Base-by-base conservation (phyloP, 2,329 filamentous ascomycete genomes). In the Fusarium equiseti region DNA sequence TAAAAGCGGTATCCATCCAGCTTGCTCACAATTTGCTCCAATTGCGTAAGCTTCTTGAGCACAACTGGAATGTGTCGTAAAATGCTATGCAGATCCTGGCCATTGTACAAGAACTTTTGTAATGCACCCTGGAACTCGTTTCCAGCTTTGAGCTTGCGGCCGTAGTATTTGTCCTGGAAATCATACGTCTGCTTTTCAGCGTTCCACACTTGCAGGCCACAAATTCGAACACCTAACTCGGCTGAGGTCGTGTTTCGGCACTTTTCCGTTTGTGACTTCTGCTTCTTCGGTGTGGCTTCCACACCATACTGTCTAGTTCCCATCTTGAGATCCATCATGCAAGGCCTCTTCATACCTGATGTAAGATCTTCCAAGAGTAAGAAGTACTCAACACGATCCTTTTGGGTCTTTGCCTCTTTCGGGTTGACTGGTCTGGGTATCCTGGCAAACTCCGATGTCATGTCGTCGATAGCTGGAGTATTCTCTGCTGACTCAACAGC, bases 141-240 rank as follows among this genome's bases (percentile, higher is more conserved):
- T 4, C 96, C 96, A 5, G 92, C 94, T 79, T 95, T 95, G 35
- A 99, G 84, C 73, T 93, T 90, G 57, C 96, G 91, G 3, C 96
- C 96, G 78, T 94, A 97, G 80, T 99, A 99, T 81, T 99, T 99
- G 86, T 99, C 96, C 78, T 97, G 92, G 77, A 98, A 99, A n/a
- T 95, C 86, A 77, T 97, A 98, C 49, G 89, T 90, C 76, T 97
- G 90, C 38, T 90, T 91, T 71, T 90, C 90, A 24, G 90, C 91
- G 77, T 98, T 95, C 94, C 95, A 99, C 2, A 97, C 94, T 79
- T 99, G 96, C 83, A 99, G 91, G 7, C 96, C 96, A 77, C 96
- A 99, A 7, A 99, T 91, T 22, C 96, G 90, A 5, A 99, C 96
- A 6, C 96, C 96, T 1, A 99, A 88, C 79, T 97, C 91, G 64